Percentiles rank a stretch among this genome's conserved stretches.
These are phyloP conservation scores for Pestalotiopsis sp. DNA, from an alignment of 2,329 filamentous ascomycete genomes.

Conservation along the genomic window DNA sequence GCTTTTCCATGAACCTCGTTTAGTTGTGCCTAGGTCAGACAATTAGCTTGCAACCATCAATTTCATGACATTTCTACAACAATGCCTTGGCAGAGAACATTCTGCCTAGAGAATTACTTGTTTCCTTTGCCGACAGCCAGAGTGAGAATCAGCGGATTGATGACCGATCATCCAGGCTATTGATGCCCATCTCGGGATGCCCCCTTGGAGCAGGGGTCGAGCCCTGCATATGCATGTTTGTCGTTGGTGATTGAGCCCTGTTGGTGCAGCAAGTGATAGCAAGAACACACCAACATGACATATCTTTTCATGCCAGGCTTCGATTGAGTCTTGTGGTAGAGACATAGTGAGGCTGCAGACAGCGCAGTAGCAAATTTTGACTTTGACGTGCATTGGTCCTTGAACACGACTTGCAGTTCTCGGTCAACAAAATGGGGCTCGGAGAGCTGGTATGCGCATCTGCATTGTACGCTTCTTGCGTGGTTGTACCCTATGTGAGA, in stretches of 20 bases:
- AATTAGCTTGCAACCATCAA: too few relatives aligned
- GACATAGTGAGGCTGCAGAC: not conserved
- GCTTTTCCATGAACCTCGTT: constrained; percentile 13
- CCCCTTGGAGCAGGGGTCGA: not conserved
- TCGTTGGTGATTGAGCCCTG: not conserved
- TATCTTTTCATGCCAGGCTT: not conserved
- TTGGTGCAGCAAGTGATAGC: too few relatives aligned
- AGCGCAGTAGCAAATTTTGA: too few relatives aligned
- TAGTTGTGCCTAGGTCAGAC: not conserved
- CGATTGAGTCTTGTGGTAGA: not conserved
- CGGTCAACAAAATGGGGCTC: not conserved
- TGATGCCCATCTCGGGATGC: too few relatives aligned
- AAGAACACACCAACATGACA: too few relatives aligned
- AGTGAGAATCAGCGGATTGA: too few relatives aligned
- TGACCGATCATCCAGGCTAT: too few relatives aligned
- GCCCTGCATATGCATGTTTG: not conserved
- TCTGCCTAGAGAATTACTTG: too few relatives aligned
- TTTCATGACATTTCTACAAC: too few relatives aligned
- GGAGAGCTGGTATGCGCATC: not conserved
- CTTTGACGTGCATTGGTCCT: not conserved
- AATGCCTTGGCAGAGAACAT: too few relatives aligned
- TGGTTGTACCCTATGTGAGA: not conserved
- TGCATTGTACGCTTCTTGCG: not conserved
- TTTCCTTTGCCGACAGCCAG: too few relatives aligned
- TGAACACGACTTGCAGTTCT: not conserved